Conservation (phyloP, 2,329 filamentous ascomycete species). For the Xylaria hypoxylon region DNA sequence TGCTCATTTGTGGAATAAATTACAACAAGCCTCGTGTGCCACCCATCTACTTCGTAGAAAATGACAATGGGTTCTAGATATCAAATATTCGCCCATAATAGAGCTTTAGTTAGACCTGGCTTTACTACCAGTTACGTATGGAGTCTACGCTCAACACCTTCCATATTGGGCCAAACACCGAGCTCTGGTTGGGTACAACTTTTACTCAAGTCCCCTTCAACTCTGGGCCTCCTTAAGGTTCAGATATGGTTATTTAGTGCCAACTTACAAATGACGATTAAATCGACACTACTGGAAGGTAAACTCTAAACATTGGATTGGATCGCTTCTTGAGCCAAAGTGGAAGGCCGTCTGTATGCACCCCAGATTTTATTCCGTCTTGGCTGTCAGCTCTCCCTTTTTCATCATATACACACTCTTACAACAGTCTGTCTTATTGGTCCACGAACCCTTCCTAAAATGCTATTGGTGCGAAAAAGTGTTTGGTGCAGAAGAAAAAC, state of each 20-base stretch:
- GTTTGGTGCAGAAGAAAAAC: background rate
- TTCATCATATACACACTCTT: background rate
- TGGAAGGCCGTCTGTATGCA: background rate
- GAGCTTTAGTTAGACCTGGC: background rate
- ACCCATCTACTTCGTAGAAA: background rate
- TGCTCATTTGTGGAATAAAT: slow-evolving; percentile 37
- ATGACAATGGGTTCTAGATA: background rate
- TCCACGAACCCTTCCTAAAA: background rate
- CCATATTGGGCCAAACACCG: slow-evolving; percentile 9
- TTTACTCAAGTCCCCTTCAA: slow-evolving; percentile 5
- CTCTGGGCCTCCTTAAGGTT: background rate
- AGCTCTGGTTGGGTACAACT: slow-evolving; percentile 15
- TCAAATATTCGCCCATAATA: slow-evolving; percentile 21
- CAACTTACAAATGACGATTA: background rate
- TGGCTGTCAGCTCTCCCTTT: slow-evolving; percentile 27
- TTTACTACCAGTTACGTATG: background rate
- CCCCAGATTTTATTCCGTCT: slow-evolving; percentile 26
- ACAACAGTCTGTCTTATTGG: slow-evolving; percentile 7
- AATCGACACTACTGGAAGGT: background rate
- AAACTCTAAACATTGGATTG: slow-evolving; percentile 11
- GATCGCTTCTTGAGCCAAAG: slow-evolving; percentile 9
- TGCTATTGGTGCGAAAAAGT: slow-evolving; percentile 31
- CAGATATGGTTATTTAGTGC: background rate
- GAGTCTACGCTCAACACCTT: slow-evolving; percentile 11
- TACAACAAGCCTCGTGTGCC: slow-evolving; percentile 14